phyloP scores from a whole-genome alignment of 2,329 filamentous ascomycete species.

The Hymenotorrendiella dingleyae region DNA sequence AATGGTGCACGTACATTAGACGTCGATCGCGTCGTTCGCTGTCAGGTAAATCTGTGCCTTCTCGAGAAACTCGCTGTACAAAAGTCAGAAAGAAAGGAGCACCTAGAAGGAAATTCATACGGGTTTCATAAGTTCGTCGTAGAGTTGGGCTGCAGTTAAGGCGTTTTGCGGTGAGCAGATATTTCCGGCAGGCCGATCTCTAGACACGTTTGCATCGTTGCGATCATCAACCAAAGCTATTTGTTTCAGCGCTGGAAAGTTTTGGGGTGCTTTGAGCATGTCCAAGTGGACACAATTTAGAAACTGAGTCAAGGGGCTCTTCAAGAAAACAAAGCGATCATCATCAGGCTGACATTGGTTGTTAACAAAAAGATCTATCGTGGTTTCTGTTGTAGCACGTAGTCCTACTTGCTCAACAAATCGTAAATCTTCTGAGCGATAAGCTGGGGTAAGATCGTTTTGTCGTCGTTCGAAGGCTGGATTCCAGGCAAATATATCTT shows the following conservation, averaged over 20 bases:
- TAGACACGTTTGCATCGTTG: constrained; percentile 5
- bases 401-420: not conserved
- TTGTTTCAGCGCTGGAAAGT: too few species aligned
- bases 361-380: not conserved
- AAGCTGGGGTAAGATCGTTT: not conserved
- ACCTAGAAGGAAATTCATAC: too few species aligned
- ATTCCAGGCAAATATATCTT: constrained; percentile 7
- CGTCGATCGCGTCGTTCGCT: constrained; percentile 9
- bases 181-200: not conserved
- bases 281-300: not conserved
- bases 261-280: not conserved
- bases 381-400: not conserved
- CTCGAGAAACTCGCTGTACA: not conserved
- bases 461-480: constrained; percentile 1
- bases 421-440: not conserved
- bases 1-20: constrained; percentile 4
- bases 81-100: too few species aligned
- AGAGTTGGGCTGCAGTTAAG: constrained; percentile 5
- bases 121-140: not conserved
- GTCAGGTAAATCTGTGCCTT: not conserved
- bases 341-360: constrained; percentile 2
- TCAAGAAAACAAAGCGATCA: constrained; percentile 3
- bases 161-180: constrained; percentile 1
- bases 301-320: not conserved
- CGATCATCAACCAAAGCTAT: constrained; percentile 9